Evolutionary conservation across 805 yeast genomes (phyloP).

Genomic region (Pichia insulana): DNA sequence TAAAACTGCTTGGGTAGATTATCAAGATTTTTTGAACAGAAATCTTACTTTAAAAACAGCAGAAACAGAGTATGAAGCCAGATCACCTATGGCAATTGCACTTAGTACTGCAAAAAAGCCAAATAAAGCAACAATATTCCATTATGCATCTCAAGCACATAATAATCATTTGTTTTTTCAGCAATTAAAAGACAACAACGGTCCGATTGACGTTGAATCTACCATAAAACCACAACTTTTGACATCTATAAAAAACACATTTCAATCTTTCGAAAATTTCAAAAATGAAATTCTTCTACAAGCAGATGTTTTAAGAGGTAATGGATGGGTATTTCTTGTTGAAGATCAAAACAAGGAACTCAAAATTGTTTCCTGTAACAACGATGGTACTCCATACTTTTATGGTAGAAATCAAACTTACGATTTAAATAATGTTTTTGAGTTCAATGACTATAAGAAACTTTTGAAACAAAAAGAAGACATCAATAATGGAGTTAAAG

Average conservation of each 20-base stretch:
- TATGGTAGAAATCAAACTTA: constrained; percentile 60
- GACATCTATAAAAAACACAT: constrained; percentile 29
- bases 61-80: constrained; percentile 74
- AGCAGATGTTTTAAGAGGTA: constrained; percentile 49
- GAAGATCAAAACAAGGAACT: constrained; percentile 56
- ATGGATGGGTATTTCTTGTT: constrained; percentile 70
- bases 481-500: constrained; percentile 32
- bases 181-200: constrained; percentile 33
- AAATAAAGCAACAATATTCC: constrained; percentile 63
- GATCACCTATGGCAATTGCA: constrained; percentile 63
- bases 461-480: constrained; percentile 29
- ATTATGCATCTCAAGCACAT: constrained; percentile 83
- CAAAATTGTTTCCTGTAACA: constrained; percentile 46
- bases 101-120: constrained; percentile 59
- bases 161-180: constrained; percentile 86
- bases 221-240: constrained; percentile 20
- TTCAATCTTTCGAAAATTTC: constrained; percentile 41
- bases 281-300: constrained; percentile 39
- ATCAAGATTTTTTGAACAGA: constrained; percentile 59
- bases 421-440: constrained; percentile 70
- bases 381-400: constrained; percentile 72
- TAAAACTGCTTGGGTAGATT: constrained; percentile 69
- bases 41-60: constrained; percentile 55
- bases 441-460: constrained; percentile 43
- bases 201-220: constrained; percentile 12